A percentile compares a stretch with the other conserved stretches of the same genome.
Conservation (phyloP, 768 basidiomycete genomes). For the Termitomyces sp. region DNA sequence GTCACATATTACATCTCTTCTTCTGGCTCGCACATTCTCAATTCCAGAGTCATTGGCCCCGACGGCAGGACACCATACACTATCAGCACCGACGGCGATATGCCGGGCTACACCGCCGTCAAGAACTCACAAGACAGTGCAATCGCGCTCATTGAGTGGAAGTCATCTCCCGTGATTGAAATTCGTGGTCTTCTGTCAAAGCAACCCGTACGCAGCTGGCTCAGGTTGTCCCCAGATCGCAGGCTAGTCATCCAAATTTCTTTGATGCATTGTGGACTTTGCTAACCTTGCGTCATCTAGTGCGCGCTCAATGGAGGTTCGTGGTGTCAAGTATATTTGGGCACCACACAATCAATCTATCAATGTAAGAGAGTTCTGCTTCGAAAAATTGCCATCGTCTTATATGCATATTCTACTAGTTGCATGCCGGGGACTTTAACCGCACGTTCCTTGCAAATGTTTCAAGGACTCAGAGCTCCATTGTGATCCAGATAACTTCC, state of each 20-base stretch:
- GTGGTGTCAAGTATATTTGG: slow-evolving; percentile 50
- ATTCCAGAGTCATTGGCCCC: slow-evolving; percentile 48
- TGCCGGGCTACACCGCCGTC: slow-evolving; percentile 48
- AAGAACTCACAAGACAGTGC: slow-evolving; percentile 41
- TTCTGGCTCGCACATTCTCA: slow-evolving; percentile 45
- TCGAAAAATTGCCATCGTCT: not conserved
- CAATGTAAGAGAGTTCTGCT: slow-evolving; percentile 32
- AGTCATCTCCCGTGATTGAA: slow-evolving; percentile 43
- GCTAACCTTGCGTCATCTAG: slow-evolving; percentile 17
- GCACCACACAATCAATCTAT: slow-evolving; percentile 46
- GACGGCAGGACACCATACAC: slow-evolving; percentile 42
- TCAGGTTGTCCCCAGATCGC: slow-evolving; percentile 44
- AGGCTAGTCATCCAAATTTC: slow-evolving; percentile 19
- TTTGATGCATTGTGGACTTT: not conserved
- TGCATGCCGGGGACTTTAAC: slow-evolving; percentile 33
- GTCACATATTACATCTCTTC: slow-evolving; percentile 43
- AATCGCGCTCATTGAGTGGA: slow-evolving; percentile 57
- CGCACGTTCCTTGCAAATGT: slow-evolving; percentile 43
- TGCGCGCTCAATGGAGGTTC: slow-evolving; percentile 45
- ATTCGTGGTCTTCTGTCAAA: slow-evolving; percentile 43
- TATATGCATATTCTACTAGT: slow-evolving; percentile 23
- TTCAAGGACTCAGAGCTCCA: slow-evolving; percentile 34
- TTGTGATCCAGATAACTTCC: slow-evolving; percentile 50
- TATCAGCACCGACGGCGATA: slow-evolving; percentile 42
- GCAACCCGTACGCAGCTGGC: slow-evolving; percentile 47